A percentile compares a stretch with the other conserved stretches of the same genome.
Conservation (phyloP, 768 basidiomycete genomes). For the Zangia roseola region DNA sequence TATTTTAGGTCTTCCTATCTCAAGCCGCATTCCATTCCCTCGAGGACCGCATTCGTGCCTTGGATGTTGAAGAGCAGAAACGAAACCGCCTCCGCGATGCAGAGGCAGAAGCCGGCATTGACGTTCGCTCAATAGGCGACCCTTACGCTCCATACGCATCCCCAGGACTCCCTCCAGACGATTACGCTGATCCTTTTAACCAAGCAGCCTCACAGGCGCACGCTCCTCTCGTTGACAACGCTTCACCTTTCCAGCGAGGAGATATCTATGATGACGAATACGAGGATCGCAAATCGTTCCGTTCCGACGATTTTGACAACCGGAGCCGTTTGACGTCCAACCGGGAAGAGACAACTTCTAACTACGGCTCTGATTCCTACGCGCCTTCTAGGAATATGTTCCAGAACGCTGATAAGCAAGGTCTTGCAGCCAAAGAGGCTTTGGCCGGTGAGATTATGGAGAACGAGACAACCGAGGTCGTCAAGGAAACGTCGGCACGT, state of each 20-base stretch:
- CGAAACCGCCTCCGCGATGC: slow-evolving; percentile 75
- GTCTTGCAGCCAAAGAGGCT: slow-evolving; percentile 74
- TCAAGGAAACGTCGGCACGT: slow-evolving; percentile 79
- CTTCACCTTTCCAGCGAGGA: slow-evolving; percentile 77
- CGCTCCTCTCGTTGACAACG: slow-evolving; percentile 81
- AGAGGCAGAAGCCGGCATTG: slow-evolving; percentile 68
- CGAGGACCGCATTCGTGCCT: slow-evolving; percentile 81
- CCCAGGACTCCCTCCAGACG: slow-evolving; percentile 45
- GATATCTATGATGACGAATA: slow-evolving; percentile 78
- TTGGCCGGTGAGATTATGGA: slow-evolving; percentile 84
- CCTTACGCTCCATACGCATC: slow-evolving; percentile 77
- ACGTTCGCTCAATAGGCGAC: slow-evolving; percentile 54
- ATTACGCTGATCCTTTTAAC: slow-evolving; percentile 53
- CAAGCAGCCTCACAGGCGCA: slow-evolving; percentile 57
- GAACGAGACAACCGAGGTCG: slow-evolving; percentile 82
- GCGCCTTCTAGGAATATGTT: slow-evolving; percentile 97
- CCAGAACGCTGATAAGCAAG: slow-evolving; percentile 75
- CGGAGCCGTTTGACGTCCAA: slow-evolving; percentile 76
- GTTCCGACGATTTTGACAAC: slow-evolving; percentile 77
- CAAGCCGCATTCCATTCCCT: slow-evolving; percentile 83
- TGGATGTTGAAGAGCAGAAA: slow-evolving; percentile 85
- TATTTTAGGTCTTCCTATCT: slow-evolving; percentile 79
- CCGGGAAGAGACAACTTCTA: slow-evolving; percentile 74
- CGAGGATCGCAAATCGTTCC: slow-evolving; percentile 71
- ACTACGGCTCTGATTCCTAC: slow-evolving; percentile 89